These are phyloP conservation scores for Aureobasidium sp. DNA, from an alignment of 2,329 filamentous ascomycete genomes.

Conservation along the genomic window DNA sequence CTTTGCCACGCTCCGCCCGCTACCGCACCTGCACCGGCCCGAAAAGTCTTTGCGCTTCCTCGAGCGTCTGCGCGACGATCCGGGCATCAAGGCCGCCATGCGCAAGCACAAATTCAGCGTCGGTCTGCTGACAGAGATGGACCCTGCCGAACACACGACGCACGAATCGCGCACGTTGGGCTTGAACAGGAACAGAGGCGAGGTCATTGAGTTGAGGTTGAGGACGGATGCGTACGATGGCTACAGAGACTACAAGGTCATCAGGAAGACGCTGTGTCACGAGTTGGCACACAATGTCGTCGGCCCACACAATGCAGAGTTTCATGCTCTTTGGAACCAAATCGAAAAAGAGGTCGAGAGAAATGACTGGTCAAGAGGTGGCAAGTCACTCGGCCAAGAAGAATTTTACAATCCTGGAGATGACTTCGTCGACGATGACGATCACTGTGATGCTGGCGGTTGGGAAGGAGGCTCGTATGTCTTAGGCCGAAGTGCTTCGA, in stretches of 20 bases:
- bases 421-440: conserved; percentile 35
- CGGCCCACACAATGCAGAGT: conserved; percentile 73
- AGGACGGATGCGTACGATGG: conserved; percentile 93
- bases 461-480: conserved; percentile 77
- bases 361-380: conserved; percentile 70
- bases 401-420: conserved; percentile 51
- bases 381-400: conserved; percentile 53
- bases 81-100: conserved; percentile 81
- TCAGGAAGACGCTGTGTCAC: conserved; percentile 87
- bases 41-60: conserved; percentile 65
- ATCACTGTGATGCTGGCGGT: conserved; percentile 62
- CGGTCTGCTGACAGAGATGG: conserved; percentile 87
- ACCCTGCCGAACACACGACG: conserved; percentile 75
- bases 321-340: conserved; percentile 81
- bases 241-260: conserved; percentile 85
- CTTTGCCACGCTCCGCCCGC: conserved; percentile 69
- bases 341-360: conserved; percentile 81
- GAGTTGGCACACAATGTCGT: conserved; percentile 91
- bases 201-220: conserved; percentile 83
- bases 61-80: conserved; percentile 68
- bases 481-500: conserved; percentile 32
- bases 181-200: conserved; percentile 77
- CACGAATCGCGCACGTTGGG: conserved; percentile 78
- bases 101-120: conserved; percentile 76
- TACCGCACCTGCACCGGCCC: conserved; percentile 70